Conservation (phyloP, 768 basidiomycete genomes). For the Collybiopsis confluens region DNA sequence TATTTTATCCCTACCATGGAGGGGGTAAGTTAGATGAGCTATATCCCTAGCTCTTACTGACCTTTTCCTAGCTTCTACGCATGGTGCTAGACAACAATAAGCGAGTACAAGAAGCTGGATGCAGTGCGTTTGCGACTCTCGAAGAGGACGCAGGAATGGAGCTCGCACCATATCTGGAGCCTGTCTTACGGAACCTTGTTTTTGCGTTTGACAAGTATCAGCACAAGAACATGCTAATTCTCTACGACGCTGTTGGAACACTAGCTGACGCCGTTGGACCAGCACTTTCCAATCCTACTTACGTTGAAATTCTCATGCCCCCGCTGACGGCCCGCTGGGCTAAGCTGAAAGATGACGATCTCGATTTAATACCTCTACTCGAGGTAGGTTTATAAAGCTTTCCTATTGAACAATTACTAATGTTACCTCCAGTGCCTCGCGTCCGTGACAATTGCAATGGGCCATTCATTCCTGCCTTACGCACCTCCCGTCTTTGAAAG, state of each 20-base stretch:
- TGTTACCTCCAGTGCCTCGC: constrained; percentile 76
- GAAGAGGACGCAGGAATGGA: constrained; percentile 94
- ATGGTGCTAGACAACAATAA: constrained; percentile 99
- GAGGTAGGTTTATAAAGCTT: constrained; percentile 59
- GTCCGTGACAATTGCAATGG: constrained; percentile 95
- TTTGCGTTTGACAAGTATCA: constrained; percentile 98
- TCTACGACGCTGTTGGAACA: constrained; percentile 99
- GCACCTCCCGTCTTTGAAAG: constrained; percentile 90
- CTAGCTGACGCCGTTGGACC: constrained; percentile 94
- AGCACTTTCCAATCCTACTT: constrained; percentile 78
- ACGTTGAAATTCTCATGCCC: constrained; percentile 96
- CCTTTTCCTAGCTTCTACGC: constrained; percentile 68
- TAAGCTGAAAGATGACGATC: constrained; percentile 86
- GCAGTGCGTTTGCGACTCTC: constrained; percentile 96
- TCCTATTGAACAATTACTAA: neutral
- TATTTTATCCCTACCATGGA: constrained; percentile 99
- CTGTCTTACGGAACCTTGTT: constrained; percentile 90
- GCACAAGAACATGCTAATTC: constrained; percentile 97
- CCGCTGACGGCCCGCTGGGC: constrained; percentile 87
- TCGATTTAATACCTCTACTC: constrained; percentile 88
- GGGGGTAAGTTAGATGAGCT: constrained; percentile 55
- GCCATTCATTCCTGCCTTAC: constrained; percentile 81
- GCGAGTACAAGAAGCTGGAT: constrained; percentile 98
- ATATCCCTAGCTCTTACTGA: neutral
- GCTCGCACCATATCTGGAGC: constrained; percentile 91